Evolutionary conservation across 169 alveolate species (phyloP).

Genomic region (Plasmodium malariae): DNA sequence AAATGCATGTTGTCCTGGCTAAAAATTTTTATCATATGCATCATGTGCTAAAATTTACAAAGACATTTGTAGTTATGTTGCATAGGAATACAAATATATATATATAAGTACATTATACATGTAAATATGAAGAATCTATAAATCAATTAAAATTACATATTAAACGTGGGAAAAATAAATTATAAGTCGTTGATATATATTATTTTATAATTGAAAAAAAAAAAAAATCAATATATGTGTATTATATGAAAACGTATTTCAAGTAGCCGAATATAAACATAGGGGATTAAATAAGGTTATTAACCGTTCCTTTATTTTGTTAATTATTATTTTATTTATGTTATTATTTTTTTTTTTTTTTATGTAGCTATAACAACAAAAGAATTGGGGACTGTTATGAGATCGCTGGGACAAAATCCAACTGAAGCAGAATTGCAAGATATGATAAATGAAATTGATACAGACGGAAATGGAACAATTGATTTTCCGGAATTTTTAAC

Average conservation of each 20-base stretch:
- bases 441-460: conserved; percentile 95
- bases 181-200: conserved; percentile 14
- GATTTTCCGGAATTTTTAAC: conserved; percentile 99
- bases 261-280: conserved; percentile 21
- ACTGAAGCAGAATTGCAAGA: conserved; percentile 97
- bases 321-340: too few species aligned
- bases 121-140: neutral
- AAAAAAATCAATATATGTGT: too few species aligned
- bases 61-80: neutral
- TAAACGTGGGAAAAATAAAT: neutral
- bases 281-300: too few species aligned
- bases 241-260: neutral
- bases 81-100: neutral
- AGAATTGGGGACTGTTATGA: conserved; percentile 97
- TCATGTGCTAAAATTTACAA: neutral
- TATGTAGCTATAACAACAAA: conserved; percentile 94
- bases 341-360: conserved; percentile 16
- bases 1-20: neutral
- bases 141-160: neutral
- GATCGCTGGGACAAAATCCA: conserved; percentile 97
- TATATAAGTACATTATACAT: neutral
- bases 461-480: conserved; percentile 94
- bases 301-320: neutral
- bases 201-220: conserved; percentile 1
- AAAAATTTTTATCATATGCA: neutral